These are phyloP conservation scores for Cucumis hystrix DNA, from an alignment of 306 rosid genomes.

Conservation along the genomic window DNA sequence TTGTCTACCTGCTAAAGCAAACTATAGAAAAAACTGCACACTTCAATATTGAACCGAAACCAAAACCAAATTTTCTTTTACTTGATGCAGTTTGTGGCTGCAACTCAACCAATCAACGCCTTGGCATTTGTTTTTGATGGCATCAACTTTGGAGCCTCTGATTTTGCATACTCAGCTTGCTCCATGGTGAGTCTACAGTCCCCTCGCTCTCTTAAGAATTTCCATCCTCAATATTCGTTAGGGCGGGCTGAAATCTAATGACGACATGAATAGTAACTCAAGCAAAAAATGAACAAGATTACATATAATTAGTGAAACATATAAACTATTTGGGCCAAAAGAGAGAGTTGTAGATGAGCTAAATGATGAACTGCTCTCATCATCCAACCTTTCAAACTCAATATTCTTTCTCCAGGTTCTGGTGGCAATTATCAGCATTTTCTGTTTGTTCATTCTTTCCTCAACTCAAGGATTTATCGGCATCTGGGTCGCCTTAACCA, in stretches of 20 bases:
- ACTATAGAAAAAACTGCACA: neutral
- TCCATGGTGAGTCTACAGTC: constrained; percentile 58
- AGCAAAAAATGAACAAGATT: neutral
- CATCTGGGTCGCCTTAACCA: constrained; percentile 78
- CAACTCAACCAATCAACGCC: constrained; percentile 80
- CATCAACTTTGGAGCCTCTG: constrained; percentile 95
- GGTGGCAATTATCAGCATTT: constrained; percentile 75
- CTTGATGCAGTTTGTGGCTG: constrained; percentile 65
- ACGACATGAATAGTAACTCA: neutral
- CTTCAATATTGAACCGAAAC: neutral
- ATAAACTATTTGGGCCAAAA: neutral
- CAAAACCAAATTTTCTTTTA: constrained; percentile 10
- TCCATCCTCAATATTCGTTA: neutral
- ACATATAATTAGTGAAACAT: neutral
- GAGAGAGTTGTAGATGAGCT: neutral
- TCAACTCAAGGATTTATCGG: constrained; percentile 63
- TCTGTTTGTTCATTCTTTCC: constrained; percentile 60
- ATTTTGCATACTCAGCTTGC: constrained; percentile 88
- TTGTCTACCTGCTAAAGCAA: constrained; percentile 9
- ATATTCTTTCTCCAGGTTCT: constrained; percentile 35
- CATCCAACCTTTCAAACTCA: neutral
- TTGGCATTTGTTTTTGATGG: constrained; percentile 96
- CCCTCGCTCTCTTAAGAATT: neutral
- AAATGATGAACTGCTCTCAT: neutral
- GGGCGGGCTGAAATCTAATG: neutral